Evolutionary conservation across 108 stramenopile species (phyloP), one percentile per base, ranked within the genome.

Genomic region (Cyclotella cryptica): DNA sequence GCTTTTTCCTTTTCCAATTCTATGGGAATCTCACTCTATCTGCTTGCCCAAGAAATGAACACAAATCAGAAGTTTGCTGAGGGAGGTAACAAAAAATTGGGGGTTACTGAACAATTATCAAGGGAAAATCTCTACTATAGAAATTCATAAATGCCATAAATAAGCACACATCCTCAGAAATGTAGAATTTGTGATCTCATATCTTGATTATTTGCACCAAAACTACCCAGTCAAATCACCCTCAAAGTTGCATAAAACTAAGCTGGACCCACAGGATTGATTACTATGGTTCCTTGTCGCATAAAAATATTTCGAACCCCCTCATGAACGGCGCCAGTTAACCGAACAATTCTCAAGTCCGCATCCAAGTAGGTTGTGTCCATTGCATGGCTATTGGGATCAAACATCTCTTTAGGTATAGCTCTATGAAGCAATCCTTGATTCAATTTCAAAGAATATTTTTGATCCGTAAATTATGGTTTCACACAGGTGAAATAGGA

Each of bases 361-460:
- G 63, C 87, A 74, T 93, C 92, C 63, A 89, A 60, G 74, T 93
- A 93, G 22, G 92, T 89, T 41, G 87, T 90, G 60, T 90, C 92
- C 78, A 89, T 85, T 27, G 87, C 85, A 69, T 88, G 85, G 22
- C 84, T 79, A 26, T 74, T 66, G 0, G 89, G 87, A 83, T 93
- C 87, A 71, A 90, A 93, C 44, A 93, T 19, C 66, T 90, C 88
- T 53, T 71, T 84, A 19, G 92, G 92, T 58, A 93, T 87, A 1
- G 88, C 81, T 51, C 86, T 74, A 53, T 83, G 69, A 26, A 93
- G 61, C 54, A 85, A 72, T 14, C 72, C 87, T 41, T 88, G 21
- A 15, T n/a, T 41, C 35, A 64, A 64, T 64, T 42, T 35, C 40
- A 5, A 49, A 47, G 44, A 67, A 66, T 66, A 24, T n/a, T n/a